These are phyloP conservation scores for Peronosclerospora sorghi DNA, from an alignment of 352 stramenopile species.

Conservation along the genomic window DNA sequence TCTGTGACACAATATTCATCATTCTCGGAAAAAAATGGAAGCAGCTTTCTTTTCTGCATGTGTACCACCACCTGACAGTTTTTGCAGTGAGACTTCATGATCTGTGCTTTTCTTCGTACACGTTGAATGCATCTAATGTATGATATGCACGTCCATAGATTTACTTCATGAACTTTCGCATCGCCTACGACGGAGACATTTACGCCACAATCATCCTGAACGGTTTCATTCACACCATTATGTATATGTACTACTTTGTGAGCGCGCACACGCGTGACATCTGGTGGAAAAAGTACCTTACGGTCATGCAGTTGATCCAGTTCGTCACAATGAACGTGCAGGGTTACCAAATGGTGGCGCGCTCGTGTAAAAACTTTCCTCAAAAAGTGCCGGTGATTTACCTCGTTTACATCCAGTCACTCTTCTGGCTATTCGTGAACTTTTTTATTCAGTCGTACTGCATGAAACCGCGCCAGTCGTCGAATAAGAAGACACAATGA, in stretches of 20 bases:
- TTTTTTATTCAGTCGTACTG: slow-evolving; percentile 95
- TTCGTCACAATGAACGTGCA: slow-evolving; percentile 85
- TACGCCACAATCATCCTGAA: slow-evolving; percentile 96
- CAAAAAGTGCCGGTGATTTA: slow-evolving; percentile 83
- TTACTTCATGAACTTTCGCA: slow-evolving; percentile 91
- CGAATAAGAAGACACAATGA: slow-evolving; percentile 46
- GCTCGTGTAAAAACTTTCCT: slow-evolving; percentile 81
- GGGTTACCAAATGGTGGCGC: slow-evolving; percentile 64
- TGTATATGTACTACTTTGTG: slow-evolving; percentile 99
- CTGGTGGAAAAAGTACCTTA: slow-evolving; percentile 97
- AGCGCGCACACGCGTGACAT: slow-evolving; percentile 94
- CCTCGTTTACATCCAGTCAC: slow-evolving; percentile 88
- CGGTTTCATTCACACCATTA: slow-evolving; percentile 96
- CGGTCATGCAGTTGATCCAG: slow-evolving; percentile 91
- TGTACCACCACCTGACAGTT: slow-evolving; percentile 97
- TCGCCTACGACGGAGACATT: slow-evolving; percentile 93
- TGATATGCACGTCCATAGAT: slow-evolving; percentile 30
- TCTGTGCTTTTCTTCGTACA: background rate
- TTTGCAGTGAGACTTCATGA: slow-evolving; percentile 81
- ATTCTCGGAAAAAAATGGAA: slow-evolving; percentile 96
- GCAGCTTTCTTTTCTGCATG: slow-evolving; percentile 94
- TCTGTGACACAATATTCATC: slow-evolving; percentile 96
- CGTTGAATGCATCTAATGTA: background rate
- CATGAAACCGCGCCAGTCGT: slow-evolving; percentile 34
- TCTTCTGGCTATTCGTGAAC: slow-evolving; percentile 87